Percentiles rank a stretch among this genome's conserved stretches.
Conservation (phyloP, 2,329 filamentous ascomycete species). For the Graphiopsis chlorocephala region DNA sequence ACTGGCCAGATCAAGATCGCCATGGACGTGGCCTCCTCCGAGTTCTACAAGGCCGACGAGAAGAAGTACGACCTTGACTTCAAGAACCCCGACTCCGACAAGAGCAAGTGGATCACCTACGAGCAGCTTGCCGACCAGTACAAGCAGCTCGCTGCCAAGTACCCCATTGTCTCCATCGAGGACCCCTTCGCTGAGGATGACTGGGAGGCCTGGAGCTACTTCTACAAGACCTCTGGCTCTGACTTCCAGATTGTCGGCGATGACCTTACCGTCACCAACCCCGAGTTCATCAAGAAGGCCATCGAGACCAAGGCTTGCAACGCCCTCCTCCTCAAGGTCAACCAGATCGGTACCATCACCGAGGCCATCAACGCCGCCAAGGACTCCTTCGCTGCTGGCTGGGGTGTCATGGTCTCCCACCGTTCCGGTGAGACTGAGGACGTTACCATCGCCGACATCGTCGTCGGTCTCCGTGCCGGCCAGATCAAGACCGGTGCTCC, state of each 20-base stretch:
- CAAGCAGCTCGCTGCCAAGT: conserved; percentile 83
- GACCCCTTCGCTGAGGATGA: conserved; percentile 99
- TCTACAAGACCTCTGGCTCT: conserved; percentile 97
- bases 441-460: conserved; percentile 97
- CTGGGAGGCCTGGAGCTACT: conserved; percentile 99
- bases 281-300: conserved; percentile 97
- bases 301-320: conserved; percentile 99
- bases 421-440: conserved; percentile 99
- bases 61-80: conserved; percentile 99
- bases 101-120: conserved; percentile 97
- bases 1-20: conserved; percentile 95
- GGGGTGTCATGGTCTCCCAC: conserved; percentile 99
- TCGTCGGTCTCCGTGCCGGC: conserved; percentile 90
- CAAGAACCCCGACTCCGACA: conserved; percentile 99
- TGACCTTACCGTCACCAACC: conserved; percentile 99
- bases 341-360: conserved; percentile 98
- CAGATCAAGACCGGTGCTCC: conserved; percentile 99
- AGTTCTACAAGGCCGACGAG: conserved; percentile 94
- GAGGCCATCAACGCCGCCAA: conserved; percentile 99
- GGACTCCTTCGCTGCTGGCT: conserved; percentile 91
- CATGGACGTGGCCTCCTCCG: conserved; percentile 98
- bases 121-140: conserved; percentile 94
- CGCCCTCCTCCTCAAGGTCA: conserved; percentile 97
- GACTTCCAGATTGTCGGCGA: conserved; percentile 98
- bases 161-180: conserved; percentile 98